Evolutionary conservation across 2,329 filamentous ascomycete species (phyloP).

Genomic region (Xylaria sp.): DNA sequence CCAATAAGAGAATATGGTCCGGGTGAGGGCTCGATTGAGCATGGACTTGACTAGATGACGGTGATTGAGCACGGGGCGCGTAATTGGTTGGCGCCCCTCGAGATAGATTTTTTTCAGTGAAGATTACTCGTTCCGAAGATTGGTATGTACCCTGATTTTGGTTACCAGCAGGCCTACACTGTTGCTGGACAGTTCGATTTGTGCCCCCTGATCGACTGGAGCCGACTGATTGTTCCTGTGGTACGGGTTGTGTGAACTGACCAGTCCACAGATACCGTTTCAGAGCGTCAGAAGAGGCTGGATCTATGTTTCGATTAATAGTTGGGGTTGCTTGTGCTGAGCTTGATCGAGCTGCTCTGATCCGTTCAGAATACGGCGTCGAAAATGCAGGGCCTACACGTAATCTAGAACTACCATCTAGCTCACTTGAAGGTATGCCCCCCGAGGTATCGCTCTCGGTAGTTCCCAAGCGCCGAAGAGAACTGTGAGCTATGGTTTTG

Average conservation of each 20-base stretch:
- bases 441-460: slow-evolving; percentile 52
- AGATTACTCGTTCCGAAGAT: slow-evolving; percentile 15
- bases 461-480: slow-evolving; percentile 40
- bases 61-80: slow-evolving; percentile 24
- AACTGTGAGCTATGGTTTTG: slow-evolving; percentile 42
- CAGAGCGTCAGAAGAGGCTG: slow-evolving; percentile 55
- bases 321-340: slow-evolving; percentile 33
- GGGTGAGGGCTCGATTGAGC: slow-evolving; percentile 33
- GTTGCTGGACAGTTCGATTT: slow-evolving; percentile 22
- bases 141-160: slow-evolving; percentile 21
- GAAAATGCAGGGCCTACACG: slow-evolving; percentile 71
- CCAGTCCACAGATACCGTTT: slow-evolving; percentile 62
- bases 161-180: slow-evolving; percentile 11
- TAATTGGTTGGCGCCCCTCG: slow-evolving; percentile 35
- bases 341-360: slow-evolving; percentile 57
- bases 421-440: slow-evolving; percentile 70
- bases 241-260: slow-evolving; percentile 31
- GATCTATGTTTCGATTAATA: slow-evolving; percentile 23
- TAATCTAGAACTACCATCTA: slow-evolving; percentile 63
- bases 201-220: slow-evolving; percentile 15
- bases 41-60: slow-evolving; percentile 23
- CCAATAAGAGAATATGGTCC: slow-evolving; percentile 55
- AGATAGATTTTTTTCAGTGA: slow-evolving; percentile 22
- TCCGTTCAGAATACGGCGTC: slow-evolving; percentile 67
- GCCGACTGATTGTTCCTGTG: slow-evolving; percentile 1